Evolutionary conservation across 768 basidiomycete species (phyloP), one percentile per base, ranked within the genome.

Genomic region (Zangia roseola): DNA sequence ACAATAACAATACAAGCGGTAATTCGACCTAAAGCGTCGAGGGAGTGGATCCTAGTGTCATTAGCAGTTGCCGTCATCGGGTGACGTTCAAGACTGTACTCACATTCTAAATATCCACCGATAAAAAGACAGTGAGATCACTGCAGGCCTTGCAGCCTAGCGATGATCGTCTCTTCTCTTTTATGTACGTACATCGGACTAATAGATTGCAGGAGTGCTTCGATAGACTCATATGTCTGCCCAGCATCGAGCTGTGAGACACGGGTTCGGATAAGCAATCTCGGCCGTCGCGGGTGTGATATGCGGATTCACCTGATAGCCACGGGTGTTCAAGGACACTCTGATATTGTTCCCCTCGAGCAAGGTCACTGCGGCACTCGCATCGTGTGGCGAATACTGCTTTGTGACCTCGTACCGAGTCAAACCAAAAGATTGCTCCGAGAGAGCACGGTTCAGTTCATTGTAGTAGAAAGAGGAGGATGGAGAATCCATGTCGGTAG

Each of bases 341-440:
- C 53, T 63, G 19, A 86, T 56, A 14, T 49, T 62, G 4, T 69
- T 67, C 10, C 80, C 84, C 58, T 88, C 86, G 10, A 86, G 68
- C 4, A 83, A 65, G 5, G 74, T 76, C 37, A 86, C 74, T 20
- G 68, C 67, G 6, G 83, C 83, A 10, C 67, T 68, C 13, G 84
- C 81, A 55, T 80, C 74, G 43, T 75, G 68, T 2, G 70, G 54
- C 3, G 75, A 71, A 1, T 71, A 61, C 39, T 67, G 58, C 19
- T 61, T 57, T 6, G 53, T 35, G 40, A 83, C 57, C 4, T 71
- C 68, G 56, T 74, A 86, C 52, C 69, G 65, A 34, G 69, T 58
- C 50, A 87, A 74, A 16, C 79, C 80, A 55, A 80, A 83, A 5
- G 74, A 67, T 52, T 86, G 81, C 56, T 87, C 85, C 26, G 65